Conservation (phyloP, 495 filamentous ascomycete genomes). For the Hypoxylon crocopeplum region DNA sequence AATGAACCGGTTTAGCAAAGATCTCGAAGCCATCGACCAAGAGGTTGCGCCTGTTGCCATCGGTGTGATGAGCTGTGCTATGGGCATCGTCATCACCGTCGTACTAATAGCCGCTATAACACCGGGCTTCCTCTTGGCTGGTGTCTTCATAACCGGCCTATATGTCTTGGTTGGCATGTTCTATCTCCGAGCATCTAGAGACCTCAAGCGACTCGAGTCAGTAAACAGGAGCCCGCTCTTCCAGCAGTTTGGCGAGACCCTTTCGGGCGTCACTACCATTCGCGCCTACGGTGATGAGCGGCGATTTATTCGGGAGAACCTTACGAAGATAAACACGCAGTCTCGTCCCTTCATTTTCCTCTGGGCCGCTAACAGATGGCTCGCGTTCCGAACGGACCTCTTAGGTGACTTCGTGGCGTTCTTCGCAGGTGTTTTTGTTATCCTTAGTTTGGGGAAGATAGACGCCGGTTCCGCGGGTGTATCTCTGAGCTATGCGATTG, state of each 20-base stretch:
- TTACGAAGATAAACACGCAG: slow-evolving; percentile 86
- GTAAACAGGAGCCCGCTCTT: slow-evolving; percentile 94
- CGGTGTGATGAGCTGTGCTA: slow-evolving; percentile 60
- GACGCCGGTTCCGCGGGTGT: slow-evolving; percentile 95
- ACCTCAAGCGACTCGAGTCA: slow-evolving; percentile 94
- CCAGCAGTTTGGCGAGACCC: slow-evolving; percentile 97
- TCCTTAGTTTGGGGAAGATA: slow-evolving; percentile 80
- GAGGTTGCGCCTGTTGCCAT: slow-evolving; percentile 91
- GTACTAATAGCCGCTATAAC: slow-evolving; percentile 92
- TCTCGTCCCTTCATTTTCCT: slow-evolving; percentile 94
- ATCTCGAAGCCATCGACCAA: slow-evolving; percentile 93
- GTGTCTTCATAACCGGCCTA: slow-evolving; percentile 79
- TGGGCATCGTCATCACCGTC: slow-evolving; percentile 83
- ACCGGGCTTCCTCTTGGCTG: slow-evolving; percentile 89
- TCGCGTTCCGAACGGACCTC: slow-evolving; percentile 89
- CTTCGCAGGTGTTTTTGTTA: slow-evolving; percentile 91
- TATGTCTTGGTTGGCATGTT: slow-evolving; percentile 86
- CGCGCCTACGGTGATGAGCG: slow-evolving; percentile 94
- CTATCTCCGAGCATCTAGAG: slow-evolving; percentile 89
- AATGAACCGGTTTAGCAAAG: slow-evolving; percentile 99
- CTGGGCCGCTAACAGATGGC: slow-evolving; percentile 98
- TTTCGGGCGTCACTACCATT: slow-evolving; percentile 96
- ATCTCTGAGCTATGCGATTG: slow-evolving; percentile 96
- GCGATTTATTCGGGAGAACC: slow-evolving; percentile 93
- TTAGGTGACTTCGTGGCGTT: slow-evolving; percentile 92